Conservation (phyloP, 768 basidiomycete genomes). For the Podaxis sp. region DNA sequence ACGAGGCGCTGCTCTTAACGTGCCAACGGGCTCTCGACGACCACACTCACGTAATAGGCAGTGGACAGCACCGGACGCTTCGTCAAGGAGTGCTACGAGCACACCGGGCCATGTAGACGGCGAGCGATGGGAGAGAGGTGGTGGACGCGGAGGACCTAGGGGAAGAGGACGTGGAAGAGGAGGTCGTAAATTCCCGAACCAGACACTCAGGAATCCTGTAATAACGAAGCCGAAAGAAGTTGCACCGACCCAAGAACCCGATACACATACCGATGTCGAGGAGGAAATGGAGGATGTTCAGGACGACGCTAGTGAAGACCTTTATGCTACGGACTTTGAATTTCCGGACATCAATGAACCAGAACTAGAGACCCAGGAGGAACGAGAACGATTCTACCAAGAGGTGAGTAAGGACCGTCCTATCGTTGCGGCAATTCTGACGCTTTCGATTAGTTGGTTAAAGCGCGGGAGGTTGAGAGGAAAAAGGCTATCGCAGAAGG, state of each 20-base stretch:
- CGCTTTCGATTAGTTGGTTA: conserved; percentile 53
- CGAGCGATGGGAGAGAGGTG: conserved; percentile 67
- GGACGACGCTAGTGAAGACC: conserved; percentile 21
- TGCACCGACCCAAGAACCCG: conserved; percentile 30
- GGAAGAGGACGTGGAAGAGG: conserved; percentile 36
- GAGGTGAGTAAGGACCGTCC: conserved; percentile 47
- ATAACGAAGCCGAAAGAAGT: conserved; percentile 27
- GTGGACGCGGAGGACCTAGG: conserved; percentile 50
- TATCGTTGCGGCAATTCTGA: conserved; percentile 18
- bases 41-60: conserved; percentile 55
- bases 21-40: conserved; percentile 24
- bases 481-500: conserved; percentile 78
- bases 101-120: conserved; percentile 41
- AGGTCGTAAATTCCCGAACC: conserved; percentile 39
- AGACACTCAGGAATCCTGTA: conserved; percentile 36
- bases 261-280: conserved; percentile 32
- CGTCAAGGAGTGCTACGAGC: conserved; percentile 32
- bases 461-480: conserved; percentile 69
- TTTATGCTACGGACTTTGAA: conserved; percentile 9
- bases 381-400: conserved; percentile 68
- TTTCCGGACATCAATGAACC: conserved; percentile 44
- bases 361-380: conserved; percentile 57
- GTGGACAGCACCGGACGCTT: conserved; percentile 52
- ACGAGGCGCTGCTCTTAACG: conserved; percentile 10
- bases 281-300: conserved; percentile 30